Evolutionary conservation across 1,139 yeast genomes (phyloP), one percentile per base, ranked within the genome.

Genomic region (Pneumocystis wakefieldiae): DNA sequence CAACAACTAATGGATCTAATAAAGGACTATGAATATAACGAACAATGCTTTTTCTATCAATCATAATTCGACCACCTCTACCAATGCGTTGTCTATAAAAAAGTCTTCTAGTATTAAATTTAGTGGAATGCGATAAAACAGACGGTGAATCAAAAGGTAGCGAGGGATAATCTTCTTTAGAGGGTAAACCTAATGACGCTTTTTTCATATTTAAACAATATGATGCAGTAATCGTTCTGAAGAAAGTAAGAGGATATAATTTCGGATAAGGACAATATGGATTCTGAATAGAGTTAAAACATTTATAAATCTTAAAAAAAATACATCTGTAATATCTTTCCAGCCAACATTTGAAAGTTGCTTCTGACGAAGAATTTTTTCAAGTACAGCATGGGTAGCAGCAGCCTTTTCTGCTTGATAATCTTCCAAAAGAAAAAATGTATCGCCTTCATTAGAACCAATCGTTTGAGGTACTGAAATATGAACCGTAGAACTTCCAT

Each of bases 221-320:
- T 29, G 55, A 59, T 15, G 65, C 37, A 17, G 24, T 35, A 60
- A 62, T 57, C 38, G 57, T 35, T 19, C 63, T 60, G 35, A 59
- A 60, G 39, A 62, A 63, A 41, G 61, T 59, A 59, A 81, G 72
- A 61, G 80, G 83, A 67, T 83, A 83, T 15, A 86, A 79, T 57
- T 83, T 80, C 69, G 84, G 83, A 63, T 86, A 79, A 69, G 87
- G 90, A 70, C 85, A 90, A 66, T 81, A 81, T 36, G 87, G 83
- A 1, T 91, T 82, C 0, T 95, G 86, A 15, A 95, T 85, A 71
- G 86, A 87, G 1, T 95, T 92, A 1, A 87, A 79, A 70, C 86
- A 91, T 59, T 78, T 76, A 59, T 83, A 75, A 67, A 85, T 87
- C 64, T 87, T 75, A 87, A 19, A 1, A 6, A 24, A 12, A 48